These are phyloP conservation scores for Cornus kousa DNA, from an alignment of 148 eudicot species.

Conservation along the genomic window DNA sequence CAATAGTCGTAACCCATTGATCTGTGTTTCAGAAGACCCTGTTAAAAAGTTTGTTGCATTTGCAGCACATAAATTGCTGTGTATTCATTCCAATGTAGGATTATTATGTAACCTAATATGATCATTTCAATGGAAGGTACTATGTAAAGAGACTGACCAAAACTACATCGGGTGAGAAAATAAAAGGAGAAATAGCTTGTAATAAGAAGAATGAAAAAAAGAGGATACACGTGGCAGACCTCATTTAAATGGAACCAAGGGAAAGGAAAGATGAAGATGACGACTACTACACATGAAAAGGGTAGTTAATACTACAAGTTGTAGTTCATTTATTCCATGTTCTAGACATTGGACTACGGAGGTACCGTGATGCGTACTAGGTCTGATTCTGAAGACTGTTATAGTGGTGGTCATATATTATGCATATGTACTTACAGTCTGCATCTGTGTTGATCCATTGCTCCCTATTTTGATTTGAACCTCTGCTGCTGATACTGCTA, in stretches of 20 bases:
- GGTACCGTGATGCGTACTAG: background rate
- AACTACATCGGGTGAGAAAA: too few species aligned
- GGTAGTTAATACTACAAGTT: background rate
- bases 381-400: too few species aligned
- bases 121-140: background rate
- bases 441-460: constrained; percentile 76
- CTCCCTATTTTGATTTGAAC: constrained; percentile 26
- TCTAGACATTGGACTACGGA: background rate
- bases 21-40: background rate
- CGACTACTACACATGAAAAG: too few species aligned
- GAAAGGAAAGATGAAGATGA: too few species aligned
- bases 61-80: too few species aligned
- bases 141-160: too few species aligned
- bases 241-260: too few species aligned
- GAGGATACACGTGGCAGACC: too few species aligned
- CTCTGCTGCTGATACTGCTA: constrained; percentile 18
- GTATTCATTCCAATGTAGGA: background rate
- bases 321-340: background rate
- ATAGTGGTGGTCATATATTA: background rate
- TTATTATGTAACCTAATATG: background rate
- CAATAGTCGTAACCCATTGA: background rate
- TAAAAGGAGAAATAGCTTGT: too few species aligned
- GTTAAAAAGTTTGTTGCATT: too few species aligned
- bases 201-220: too few species aligned
- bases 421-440: constrained; percentile 61